Evolutionary conservation across 805 yeast species (phyloP), one percentile per base, ranked within the genome.

Genomic region (Candida cerambycidarum): DNA sequence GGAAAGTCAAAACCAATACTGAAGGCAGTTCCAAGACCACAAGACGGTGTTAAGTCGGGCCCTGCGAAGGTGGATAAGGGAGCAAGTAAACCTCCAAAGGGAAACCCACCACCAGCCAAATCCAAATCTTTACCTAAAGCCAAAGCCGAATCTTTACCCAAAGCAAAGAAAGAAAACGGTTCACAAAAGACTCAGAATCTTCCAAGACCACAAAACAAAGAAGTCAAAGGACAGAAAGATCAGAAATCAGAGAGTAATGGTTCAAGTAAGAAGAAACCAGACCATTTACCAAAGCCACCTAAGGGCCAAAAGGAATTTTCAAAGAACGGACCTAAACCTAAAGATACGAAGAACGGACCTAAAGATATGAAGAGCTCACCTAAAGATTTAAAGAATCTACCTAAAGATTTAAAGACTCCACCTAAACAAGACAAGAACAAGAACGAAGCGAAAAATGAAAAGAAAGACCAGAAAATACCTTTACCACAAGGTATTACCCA

Each of bases 401-500:
- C 33, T 12, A 15, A 15, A 30, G n/a, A n/a, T n/a, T n/a, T n/a
- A n/a, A n/a, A n/a, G n/a, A n/a, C n/a, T n/a, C n/a, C n/a, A n/a
- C n/a, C n/a, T n/a, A n/a, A n/a, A n/a, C n/a, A n/a, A n/a, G n/a
- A n/a, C 19, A 13, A 32, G 21, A 24, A 32, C 4, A 32, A 11
- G 24, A 32, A 18, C 4, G 13, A 11, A 32, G 41, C 24, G 5
- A 19, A 33, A 12, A 7, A 4, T 5, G 41, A 32, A 8, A 19
- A 27, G 8, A 7, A 6, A 14, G 21, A 23, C 6, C 19, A 19
- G 7, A n/a, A n/a, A n/a, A n/a, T n/a, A n/a, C n/a, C n/a, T n/a
- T 21, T 48, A 4, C 69, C 71, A 4, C 50, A 60, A 0, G 63
- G 61, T 8, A 57, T 71, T 15, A 41, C 54, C 10, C 55, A 58